These are phyloP conservation scores for Nymphaea thermarum DNA, from an alignment of 164 flowering plant genomes.

Conservation along the genomic window DNA sequence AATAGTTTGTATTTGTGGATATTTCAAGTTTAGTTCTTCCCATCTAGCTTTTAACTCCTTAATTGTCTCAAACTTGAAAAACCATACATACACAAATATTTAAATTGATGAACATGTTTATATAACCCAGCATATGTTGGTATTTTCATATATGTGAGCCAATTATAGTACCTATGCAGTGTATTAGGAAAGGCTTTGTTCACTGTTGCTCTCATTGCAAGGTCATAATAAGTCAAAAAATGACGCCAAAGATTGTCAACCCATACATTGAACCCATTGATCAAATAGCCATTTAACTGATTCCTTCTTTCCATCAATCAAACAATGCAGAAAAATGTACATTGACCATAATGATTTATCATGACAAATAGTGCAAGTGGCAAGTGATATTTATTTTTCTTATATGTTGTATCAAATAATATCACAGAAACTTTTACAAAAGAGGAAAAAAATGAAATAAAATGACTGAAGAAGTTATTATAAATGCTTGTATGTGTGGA, in stretches of 20 bases:
- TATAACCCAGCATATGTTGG: not conserved
- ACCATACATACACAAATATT: not conserved
- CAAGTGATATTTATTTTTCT: constrained; percentile 2
- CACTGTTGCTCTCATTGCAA: constrained; percentile 2
- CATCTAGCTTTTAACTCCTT: constrained; percentile 7
- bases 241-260: constrained; percentile 4
- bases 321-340: constrained; percentile 3
- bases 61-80: not conserved
- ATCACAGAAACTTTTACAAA: not conserved
- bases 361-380: not conserved
- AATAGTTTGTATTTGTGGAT: not conserved
- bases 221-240: constrained; percentile 6
- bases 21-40: not conserved
- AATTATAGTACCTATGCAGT: constrained; percentile 2
- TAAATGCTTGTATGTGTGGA: no score
- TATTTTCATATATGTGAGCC: constrained; percentile 2
- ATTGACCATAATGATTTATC: constrained; percentile 4
- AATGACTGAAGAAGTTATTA: no score
- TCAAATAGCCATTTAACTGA: constrained; percentile 9
- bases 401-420: constrained; percentile 5
- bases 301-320: constrained; percentile 3
- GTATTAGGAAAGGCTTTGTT: constrained; percentile 5
- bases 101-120: not conserved
- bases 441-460: no score
- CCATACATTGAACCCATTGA: constrained; percentile 5